Base-by-base conservation (phyloP, 2,329 filamentous ascomycete species). In the Fusarium metavorans region DNA sequence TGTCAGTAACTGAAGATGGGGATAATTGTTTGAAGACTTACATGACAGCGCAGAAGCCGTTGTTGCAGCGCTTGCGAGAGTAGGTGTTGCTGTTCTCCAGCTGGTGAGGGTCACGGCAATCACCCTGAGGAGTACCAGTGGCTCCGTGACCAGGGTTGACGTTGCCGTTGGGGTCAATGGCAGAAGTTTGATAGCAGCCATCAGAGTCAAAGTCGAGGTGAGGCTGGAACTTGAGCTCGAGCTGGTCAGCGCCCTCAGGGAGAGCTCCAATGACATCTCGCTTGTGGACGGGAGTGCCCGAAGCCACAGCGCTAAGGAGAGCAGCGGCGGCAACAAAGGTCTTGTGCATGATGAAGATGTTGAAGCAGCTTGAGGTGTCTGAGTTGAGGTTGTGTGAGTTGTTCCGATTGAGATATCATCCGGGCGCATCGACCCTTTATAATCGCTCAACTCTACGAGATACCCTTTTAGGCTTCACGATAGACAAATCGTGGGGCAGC, bases 131-230 rank as follows among this genome's bases (percentile, higher is more conserved):
- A 5, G 77, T 80, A 25, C 77, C 77, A 5, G 79, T 81, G 6
- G 80, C 74, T 25, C 25, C 76, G 1, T 76, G 74, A 2, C 80
- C 80, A 0, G 74, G 75, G 62, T 81, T 81, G 23, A 72, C 78
- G 37, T 79, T 80, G 30, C 85, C 84, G 10, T 79, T 66, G 1
- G 76, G 77, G 67, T 81, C 80, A 41, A 87, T 83, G 45, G 85
- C 86, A n/a, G 86, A 84, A 1, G 85, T 85, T 71, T 87, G 85
- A 77, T 87, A 86, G 74, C 84, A 85, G 10, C 83, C 80, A 52
- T 85, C 83, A 1, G 72, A 77, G 72, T 85, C 84, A 65, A 83
- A 85, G 76, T 85, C 83, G 5, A 84, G 76, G 10, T 78, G 67
- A 10, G 83, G 83, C 70, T 85, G 83, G 70, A 79, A 83, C 62